Conservation (phyloP, 768 basidiomycete genomes). For the Rhizopogon salebrosus region DNA sequence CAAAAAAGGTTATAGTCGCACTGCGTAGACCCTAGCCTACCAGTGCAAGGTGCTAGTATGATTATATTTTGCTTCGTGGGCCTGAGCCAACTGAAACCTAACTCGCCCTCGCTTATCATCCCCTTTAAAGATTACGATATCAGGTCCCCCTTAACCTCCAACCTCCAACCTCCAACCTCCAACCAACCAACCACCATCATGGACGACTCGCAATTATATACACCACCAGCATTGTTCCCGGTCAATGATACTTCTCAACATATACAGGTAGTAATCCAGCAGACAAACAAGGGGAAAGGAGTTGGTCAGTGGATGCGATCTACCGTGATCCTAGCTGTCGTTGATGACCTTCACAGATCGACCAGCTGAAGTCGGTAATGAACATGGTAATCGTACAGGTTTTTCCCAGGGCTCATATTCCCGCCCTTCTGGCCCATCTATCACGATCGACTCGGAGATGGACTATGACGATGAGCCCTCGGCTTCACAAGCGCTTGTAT, state of each 20-base stretch:
- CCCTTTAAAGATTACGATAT: not conserved
- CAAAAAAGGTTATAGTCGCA: too few relatives aligned
- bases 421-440: not conserved
- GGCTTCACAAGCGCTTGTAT: not conserved
- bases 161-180: too few relatives aligned
- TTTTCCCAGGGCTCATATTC: conserved; percentile 1
- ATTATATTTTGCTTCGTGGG: too few relatives aligned
- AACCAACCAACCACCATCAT: not conserved
- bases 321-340: too few relatives aligned
- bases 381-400: not conserved
- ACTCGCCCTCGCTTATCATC: not conserved
- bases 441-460: not conserved
- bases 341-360: not conserved
- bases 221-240: not conserved
- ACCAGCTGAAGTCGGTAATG: not conserved
- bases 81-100: too few relatives aligned
- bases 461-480: conserved; percentile 1
- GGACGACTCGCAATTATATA: not conserved
- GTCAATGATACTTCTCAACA: not conserved
- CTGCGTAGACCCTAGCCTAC: too few relatives aligned
- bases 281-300: not conserved
- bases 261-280: not conserved
- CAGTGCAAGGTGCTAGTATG: too few relatives aligned
- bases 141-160: too few relatives aligned
- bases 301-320: not conserved